Evolutionary conservation across 2,329 filamentous ascomycete genomes (phyloP).

Genomic region (Colletotrichum tropicale): DNA sequence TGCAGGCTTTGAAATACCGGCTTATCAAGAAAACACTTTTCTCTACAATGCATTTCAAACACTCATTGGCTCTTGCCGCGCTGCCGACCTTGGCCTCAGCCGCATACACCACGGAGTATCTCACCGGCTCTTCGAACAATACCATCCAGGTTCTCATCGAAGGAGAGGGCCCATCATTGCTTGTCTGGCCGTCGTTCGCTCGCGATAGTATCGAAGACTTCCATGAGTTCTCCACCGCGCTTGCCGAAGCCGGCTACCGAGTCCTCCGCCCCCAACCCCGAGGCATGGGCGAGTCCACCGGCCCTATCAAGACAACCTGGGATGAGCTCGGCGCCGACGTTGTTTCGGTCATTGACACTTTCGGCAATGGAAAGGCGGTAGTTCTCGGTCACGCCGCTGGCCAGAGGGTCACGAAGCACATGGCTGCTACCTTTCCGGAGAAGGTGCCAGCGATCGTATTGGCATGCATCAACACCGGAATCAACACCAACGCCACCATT

Average conservation of each 20-base stretch:
- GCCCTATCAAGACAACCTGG: background rate
- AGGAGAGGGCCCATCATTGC: background rate
- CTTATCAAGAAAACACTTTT: background rate
- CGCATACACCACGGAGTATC: background rate
- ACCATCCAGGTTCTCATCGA: background rate
- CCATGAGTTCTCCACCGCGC: background rate
- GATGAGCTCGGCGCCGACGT: background rate
- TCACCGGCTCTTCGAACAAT: background rate
- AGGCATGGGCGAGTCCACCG: background rate
- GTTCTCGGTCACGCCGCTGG: background rate
- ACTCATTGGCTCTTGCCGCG: background rate
- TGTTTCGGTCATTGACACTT: background rate
- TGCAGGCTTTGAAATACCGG: fast-evolving
- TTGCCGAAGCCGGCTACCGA: background rate
- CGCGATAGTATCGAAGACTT: background rate
- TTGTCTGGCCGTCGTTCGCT: background rate
- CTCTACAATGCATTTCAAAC: background rate
- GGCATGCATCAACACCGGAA: background rate
- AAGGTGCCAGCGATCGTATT: background rate
- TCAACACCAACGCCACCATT: background rate
- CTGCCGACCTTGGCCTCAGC: background rate
- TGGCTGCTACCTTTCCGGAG: background rate
- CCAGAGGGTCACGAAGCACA: background rate
- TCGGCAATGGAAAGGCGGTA: background rate
- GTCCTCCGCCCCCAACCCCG: background rate